Evolutionary conservation across 2,329 filamentous ascomycete species (phyloP).

Genomic region (Fusarium pseudograminearum): DNA sequence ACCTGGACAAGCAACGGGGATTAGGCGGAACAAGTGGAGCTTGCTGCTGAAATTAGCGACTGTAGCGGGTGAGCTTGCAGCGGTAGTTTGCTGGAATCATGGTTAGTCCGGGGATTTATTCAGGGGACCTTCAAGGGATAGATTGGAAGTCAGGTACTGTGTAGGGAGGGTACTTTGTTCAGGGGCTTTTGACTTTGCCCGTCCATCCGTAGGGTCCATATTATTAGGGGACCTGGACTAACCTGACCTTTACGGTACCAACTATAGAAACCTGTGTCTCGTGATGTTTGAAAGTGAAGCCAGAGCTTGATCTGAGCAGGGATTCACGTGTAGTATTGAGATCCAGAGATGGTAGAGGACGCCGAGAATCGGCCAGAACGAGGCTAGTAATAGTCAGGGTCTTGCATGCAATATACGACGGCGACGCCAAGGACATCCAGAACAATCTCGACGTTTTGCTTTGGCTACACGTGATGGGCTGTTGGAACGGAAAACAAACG

Average conservation of each 20-base stretch:
- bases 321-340: constrained; percentile 13
- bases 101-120: constrained; percentile 42
- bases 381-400: constrained; percentile 15
- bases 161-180: constrained; percentile 22
- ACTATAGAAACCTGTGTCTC: constrained; percentile 9
- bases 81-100: constrained; percentile 39
- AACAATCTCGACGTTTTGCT: constrained; percentile 16
- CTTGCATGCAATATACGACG: constrained; percentile 6
- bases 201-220: not conserved
- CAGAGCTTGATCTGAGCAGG: constrained; percentile 29
- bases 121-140: constrained; percentile 30
- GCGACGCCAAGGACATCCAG: constrained; percentile 19
- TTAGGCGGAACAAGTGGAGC: constrained; percentile 26
- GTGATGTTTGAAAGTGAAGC: constrained; percentile 19
- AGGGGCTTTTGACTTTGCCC: constrained; percentile 15
- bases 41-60: constrained; percentile 37
- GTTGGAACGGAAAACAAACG: constrained; percentile 13
- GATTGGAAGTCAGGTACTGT: not conserved
- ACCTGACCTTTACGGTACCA: not conserved
- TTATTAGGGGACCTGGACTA: constrained; percentile 14
- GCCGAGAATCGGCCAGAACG: constrained; percentile 16
- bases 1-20: constrained; percentile 35
- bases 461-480: constrained; percentile 26
- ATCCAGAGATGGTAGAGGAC: constrained; percentile 11
- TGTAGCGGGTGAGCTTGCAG: constrained; percentile 31